These are phyloP conservation scores for Aurantiochytrium sp. DNA, from an alignment of 108 stramenopile genomes.

Conservation along the genomic window DNA sequence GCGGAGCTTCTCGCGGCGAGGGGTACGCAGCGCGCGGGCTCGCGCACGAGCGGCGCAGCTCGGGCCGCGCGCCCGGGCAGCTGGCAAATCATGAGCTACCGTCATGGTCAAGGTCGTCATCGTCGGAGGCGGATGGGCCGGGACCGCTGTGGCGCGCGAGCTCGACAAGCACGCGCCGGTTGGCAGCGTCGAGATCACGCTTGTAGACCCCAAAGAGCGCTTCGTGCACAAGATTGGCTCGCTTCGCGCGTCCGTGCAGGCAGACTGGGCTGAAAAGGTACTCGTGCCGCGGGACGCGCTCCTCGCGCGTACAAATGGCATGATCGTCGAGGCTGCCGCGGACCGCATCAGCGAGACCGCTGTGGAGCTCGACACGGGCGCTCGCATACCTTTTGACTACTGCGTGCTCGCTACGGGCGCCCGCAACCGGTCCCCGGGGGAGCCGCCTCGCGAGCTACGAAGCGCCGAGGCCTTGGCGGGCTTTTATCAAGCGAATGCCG, in stretches of 20 bases:
- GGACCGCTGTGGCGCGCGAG: conserved; percentile 28
- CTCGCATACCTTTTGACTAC: neutral
- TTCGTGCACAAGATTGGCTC: conserved; percentile 35
- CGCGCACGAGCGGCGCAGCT: too few relatives aligned
- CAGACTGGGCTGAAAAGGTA: neutral
- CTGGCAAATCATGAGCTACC: too few relatives aligned
- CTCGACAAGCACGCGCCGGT: conserved; percentile 7
- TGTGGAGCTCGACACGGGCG: neutral
- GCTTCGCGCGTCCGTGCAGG: conserved; percentile 33
- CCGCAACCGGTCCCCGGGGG: neutral
- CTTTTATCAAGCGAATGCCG: neutral
- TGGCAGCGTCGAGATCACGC: conserved; percentile 34
- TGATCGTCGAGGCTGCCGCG: neutral
- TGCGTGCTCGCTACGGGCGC: neutral
- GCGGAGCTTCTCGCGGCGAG: too few relatives aligned
- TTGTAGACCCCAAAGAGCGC: conserved; percentile 31
- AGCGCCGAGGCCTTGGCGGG: neutral
- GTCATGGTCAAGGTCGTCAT: neutral
- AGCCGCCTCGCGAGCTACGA: neutral
- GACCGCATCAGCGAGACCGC: neutral
- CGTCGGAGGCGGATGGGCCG: conserved; percentile 35
- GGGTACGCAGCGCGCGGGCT: too few relatives aligned
- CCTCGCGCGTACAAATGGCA: conserved; percentile 22
- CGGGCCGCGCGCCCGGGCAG: too few relatives aligned
- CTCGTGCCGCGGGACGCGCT: conserved; percentile 27